phyloP scores from a whole-genome alignment of 306 rosid genomes.

The Ochetophila trinervis region DNA sequence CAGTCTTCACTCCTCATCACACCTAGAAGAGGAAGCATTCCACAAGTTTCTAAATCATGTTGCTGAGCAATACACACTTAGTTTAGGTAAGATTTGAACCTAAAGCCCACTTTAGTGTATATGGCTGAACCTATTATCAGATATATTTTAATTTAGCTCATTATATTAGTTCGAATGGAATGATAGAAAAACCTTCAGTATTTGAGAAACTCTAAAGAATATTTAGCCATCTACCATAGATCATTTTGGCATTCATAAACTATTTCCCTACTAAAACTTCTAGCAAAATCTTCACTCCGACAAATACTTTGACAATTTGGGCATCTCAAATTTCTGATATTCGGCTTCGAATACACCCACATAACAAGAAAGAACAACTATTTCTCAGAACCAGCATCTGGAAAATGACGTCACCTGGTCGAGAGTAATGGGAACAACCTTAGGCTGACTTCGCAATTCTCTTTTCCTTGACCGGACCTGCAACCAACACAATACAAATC shows the following conservation, averaged over 20 bases:
- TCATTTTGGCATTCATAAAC: too few relatives aligned
- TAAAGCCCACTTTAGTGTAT: too few relatives aligned
- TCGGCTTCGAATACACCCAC: neutral
- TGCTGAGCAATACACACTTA: too few relatives aligned
- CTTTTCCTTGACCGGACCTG: conserved; percentile 72
- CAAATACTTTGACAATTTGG: neutral
- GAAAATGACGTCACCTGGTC: conserved; percentile 62
- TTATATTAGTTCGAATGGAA: too few relatives aligned
- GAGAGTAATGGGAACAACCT: conserved; percentile 82
- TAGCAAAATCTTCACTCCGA: neutral
- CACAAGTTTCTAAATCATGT: neutral
- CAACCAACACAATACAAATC: conserved; percentile 5
- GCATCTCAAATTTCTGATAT: neutral
- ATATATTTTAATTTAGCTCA: too few relatives aligned
- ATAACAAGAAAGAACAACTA: neutral
- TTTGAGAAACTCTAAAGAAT: too few relatives aligned
- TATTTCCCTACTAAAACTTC: too few relatives aligned
- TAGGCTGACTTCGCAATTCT: conserved; percentile 63
- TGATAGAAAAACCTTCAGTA: too few relatives aligned
- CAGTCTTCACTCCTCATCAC: neutral
- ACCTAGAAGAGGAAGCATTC: neutral
- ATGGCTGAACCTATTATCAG: too few relatives aligned
- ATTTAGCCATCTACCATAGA: too few relatives aligned
- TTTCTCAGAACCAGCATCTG: neutral
- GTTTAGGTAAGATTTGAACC: too few relatives aligned